phyloP scores from a whole-genome alignment of 2,329 filamentous ascomycete species.

The Myriosclerotinia scirpicola region DNA sequence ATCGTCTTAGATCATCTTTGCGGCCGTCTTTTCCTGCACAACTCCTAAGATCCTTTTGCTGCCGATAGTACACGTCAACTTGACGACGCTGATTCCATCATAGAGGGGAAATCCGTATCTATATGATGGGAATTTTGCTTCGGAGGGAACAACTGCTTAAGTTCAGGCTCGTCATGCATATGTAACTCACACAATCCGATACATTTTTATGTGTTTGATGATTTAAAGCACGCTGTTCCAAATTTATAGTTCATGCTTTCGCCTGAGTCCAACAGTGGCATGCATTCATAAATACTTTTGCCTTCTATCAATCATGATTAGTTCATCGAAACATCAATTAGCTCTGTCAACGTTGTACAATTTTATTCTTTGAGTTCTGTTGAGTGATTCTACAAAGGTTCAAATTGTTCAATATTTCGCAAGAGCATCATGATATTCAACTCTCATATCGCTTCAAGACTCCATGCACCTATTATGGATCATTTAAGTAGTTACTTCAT shows the following conservation, averaged over 20 bases:
- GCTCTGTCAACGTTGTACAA: no score
- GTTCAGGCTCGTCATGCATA: not conserved
- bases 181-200: not conserved
- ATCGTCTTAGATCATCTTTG: constrained; percentile 57
- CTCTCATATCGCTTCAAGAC: no score
- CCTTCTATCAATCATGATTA: no score
- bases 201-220: not conserved
- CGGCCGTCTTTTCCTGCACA: constrained; percentile 65
- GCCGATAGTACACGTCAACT: constrained; percentile 64
- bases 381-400: no score
- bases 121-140: constrained; percentile 51
- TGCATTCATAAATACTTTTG: no score
- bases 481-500: no score
- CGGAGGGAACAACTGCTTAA: constrained; percentile 39
- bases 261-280: not conserved
- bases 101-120: constrained; percentile 71
- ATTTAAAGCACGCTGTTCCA: not conserved
- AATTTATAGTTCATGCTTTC: not conserved
- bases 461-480: no score
- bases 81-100: constrained; percentile 68
- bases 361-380: no score
- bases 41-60: constrained; percentile 60
- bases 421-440: no score
- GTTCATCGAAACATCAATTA: no score
- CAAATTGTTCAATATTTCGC: no score